phyloP scores from a whole-genome alignment of 2,329 filamentous ascomycete genomes.

The Nothomitra cinnamomea region DNA sequence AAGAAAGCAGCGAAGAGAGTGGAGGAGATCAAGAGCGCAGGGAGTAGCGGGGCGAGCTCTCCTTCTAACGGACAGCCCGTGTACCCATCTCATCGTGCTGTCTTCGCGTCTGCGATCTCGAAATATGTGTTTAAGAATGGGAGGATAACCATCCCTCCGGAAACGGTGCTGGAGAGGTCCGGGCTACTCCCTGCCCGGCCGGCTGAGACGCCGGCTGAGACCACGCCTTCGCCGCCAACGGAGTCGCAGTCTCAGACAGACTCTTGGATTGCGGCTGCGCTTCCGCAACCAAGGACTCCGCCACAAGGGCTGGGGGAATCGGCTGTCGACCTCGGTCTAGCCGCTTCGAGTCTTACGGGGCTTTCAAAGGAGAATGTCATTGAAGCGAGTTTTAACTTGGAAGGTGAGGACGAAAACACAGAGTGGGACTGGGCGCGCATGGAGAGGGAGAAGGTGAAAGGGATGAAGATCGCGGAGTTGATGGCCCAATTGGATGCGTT shows the following conservation, averaged over 20 bases:
- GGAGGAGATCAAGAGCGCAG: conserved; percentile 33
- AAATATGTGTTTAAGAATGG: conserved; percentile 77
- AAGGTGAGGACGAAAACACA: conserved; percentile 12
- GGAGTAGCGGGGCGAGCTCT: conserved; percentile 15
- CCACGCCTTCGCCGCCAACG: conserved; percentile 12
- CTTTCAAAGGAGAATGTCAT: conserved; percentile 13
- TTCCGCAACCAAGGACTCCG: conserved; percentile 1
- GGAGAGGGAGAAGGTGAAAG: conserved; percentile 37
- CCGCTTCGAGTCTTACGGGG: conserved; percentile 10
- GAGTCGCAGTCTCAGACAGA: conserved; percentile 9
- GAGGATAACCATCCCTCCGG: conserved; percentile 68
- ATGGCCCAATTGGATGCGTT: conserved; percentile 37
- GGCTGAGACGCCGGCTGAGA: conserved; percentile 27
- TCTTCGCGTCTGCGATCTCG: conserved; percentile 55
- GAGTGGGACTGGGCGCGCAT: conserved; percentile 43
- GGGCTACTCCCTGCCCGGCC: conserved; percentile 60
- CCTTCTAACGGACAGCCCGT: neutral
- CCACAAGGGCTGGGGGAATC: conserved; percentile 11
- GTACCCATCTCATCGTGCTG: conserved; percentile 17
- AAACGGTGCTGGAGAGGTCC: conserved; percentile 52
- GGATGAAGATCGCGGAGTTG: conserved; percentile 35
- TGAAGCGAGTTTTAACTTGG: conserved; percentile 9
- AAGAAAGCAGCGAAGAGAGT: conserved; percentile 24
- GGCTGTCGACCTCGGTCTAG: conserved; percentile 12
- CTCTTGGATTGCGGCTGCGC: too few species aligned